Evolutionary conservation across 2,329 filamentous ascomycete genomes (phyloP).

Genomic region (Blastomyces parvus): DNA sequence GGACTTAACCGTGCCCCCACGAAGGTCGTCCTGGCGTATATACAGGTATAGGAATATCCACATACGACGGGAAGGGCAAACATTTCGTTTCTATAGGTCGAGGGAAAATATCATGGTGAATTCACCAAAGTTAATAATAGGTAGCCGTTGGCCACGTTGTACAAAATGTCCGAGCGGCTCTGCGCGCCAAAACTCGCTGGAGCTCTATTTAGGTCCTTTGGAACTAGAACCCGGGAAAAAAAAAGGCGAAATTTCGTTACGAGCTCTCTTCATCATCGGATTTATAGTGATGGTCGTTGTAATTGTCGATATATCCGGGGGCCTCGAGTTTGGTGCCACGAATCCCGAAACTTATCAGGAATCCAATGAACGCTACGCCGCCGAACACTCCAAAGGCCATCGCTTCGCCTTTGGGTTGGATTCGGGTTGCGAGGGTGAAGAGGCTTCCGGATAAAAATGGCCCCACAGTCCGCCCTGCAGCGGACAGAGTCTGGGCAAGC

Average conservation of each 20-base stretch:
- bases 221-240: not conserved
- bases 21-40: not conserved
- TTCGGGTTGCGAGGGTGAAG: slow-evolving; percentile 66
- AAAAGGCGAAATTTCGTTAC: not conserved
- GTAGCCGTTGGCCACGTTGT: not conserved
- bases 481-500: slow-evolving; percentile 85
- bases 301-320: slow-evolving; percentile 43
- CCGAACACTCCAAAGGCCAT: slow-evolving; percentile 83
- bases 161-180: not conserved
- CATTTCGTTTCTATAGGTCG: too few relatives aligned
- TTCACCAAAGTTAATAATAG: too few relatives aligned
- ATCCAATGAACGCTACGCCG: slow-evolving; percentile 70
- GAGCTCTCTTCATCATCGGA: slow-evolving; percentile 39
- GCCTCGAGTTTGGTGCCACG: slow-evolving; percentile 52
- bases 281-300: slow-evolving; percentile 34
- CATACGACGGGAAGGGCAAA: not conserved
- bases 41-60: not conserved
- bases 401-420: slow-evolving; percentile 71
- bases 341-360: slow-evolving; percentile 69
- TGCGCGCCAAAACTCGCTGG: not conserved
- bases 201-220: not conserved
- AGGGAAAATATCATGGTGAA: too few relatives aligned
- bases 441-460: slow-evolving; percentile 81
- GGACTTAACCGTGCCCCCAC: too few relatives aligned
- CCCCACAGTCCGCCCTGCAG: slow-evolving; percentile 76